These are phyloP conservation scores for Macrolepiota fuliginosa DNA, from an alignment of 768 basidiomycete species.

Conservation along the genomic window DNA sequence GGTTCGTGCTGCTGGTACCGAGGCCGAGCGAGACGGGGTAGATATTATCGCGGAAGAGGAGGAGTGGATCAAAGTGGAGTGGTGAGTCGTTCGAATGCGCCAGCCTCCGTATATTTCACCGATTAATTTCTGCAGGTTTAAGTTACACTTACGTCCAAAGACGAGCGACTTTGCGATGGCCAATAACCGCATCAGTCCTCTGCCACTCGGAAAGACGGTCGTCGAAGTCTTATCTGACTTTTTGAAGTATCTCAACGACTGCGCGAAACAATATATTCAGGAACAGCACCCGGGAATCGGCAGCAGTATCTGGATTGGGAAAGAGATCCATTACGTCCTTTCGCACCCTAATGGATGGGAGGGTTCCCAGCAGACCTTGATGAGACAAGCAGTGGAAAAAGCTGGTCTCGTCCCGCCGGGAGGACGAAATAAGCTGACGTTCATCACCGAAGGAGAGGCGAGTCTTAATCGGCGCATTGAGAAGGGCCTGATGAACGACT, in stretches of 20 bases:
- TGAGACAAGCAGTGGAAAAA: conserved; percentile 46
- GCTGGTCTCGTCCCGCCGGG: conserved; percentile 47
- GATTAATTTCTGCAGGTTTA: conserved; percentile 25
- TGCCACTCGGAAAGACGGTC: conserved; percentile 39
- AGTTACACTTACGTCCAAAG: conserved; percentile 32
- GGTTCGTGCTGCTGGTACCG: conserved; percentile 14
- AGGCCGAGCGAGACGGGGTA: conserved; percentile 14
- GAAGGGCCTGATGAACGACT: conserved; percentile 36
- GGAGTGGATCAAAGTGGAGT: conserved; percentile 15
- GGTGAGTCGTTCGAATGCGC: conserved; percentile 1
- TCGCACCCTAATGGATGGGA: conserved; percentile 66
- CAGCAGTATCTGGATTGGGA: conserved; percentile 37
- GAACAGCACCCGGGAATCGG: conserved; percentile 41
- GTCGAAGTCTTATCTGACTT: conserved; percentile 48
- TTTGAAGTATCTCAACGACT: conserved; percentile 41
- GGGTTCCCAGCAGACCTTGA: conserved; percentile 48
- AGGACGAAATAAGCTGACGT: conserved; percentile 40
- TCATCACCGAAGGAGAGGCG: conserved; percentile 62
- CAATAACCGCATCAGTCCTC: conserved; percentile 24
- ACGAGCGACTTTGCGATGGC: conserved; percentile 12
- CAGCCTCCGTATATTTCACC: no score
- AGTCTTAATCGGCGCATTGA: conserved; percentile 51
- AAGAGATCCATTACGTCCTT: conserved; percentile 50
- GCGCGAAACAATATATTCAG: conserved; percentile 42
- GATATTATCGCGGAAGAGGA: conserved; percentile 14